Percentiles rank a stretch among this genome's conserved stretches.
Evolutionary conservation across 345 rosid genomes (phyloP).

Genomic region (Cochlearia excelsa): DNA sequence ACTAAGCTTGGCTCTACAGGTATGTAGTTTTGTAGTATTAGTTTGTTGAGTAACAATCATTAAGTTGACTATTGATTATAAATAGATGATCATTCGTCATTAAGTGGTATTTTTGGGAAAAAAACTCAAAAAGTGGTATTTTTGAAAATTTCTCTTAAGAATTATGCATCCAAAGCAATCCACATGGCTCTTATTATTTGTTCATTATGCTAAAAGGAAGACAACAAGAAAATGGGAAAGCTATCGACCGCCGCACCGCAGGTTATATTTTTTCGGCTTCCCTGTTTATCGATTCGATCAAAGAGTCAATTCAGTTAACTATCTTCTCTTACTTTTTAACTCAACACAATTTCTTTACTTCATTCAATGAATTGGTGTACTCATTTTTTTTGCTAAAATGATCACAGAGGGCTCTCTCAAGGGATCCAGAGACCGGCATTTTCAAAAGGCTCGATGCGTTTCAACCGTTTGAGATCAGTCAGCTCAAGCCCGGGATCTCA

Average conservation of each 20-base stretch:
- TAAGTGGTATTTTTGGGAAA: too few relatives aligned
- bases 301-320: slow-evolving; percentile 62
- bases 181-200: neutral
- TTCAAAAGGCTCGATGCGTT: slow-evolving; percentile 89
- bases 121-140: too few relatives aligned
- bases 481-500: slow-evolving; percentile 83
- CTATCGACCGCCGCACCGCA: slow-evolving; percentile 82
- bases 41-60: slow-evolving; percentile 2
- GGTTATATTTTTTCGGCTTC: slow-evolving; percentile 87
- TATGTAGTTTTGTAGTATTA: slow-evolving; percentile 25
- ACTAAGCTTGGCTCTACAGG: slow-evolving; percentile 84
- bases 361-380: slow-evolving; percentile 11
- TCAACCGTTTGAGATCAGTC: slow-evolving; percentile 92
- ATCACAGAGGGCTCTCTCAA: slow-evolving; percentile 66
- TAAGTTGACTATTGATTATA: too few relatives aligned
- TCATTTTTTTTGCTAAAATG: slow-evolving; percentile 18
- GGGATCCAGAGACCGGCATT: slow-evolving; percentile 89
- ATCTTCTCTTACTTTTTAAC: slow-evolving; percentile 12
- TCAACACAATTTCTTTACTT: neutral
- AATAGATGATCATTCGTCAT: too few relatives aligned
- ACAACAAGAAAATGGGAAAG: slow-evolving; percentile 74
- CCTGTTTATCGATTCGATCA: slow-evolving; percentile 90
- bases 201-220: slow-evolving; percentile 55
- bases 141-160: neutral
- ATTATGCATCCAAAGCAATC: neutral